These are phyloP conservation scores for Ophiostoma sp. DNA, from an alignment of 2,329 filamentous ascomycete species.

Conservation along the genomic window DNA sequence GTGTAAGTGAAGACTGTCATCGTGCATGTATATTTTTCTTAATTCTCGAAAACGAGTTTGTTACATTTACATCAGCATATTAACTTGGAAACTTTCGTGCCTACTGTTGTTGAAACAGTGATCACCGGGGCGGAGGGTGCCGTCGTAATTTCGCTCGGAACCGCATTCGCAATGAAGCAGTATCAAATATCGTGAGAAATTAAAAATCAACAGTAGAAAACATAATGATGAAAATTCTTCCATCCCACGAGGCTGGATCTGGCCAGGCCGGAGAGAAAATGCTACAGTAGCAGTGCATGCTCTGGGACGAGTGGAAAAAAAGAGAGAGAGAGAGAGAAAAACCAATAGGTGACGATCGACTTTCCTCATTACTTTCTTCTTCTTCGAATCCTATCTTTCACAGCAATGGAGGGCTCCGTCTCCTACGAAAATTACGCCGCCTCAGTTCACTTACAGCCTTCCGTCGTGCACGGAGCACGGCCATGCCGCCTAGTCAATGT, in stretches of 20 bases:
- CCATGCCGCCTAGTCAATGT: neutral
- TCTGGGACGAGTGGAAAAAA: neutral
- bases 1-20: neutral
- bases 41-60: too few species aligned
- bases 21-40: neutral
- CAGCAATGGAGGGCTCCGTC: conserved; percentile 1
- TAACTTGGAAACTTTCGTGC: too few species aligned
- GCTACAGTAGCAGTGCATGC: neutral
- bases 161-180: neutral
- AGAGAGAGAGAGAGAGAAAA: neutral
- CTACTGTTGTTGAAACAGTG: too few species aligned
- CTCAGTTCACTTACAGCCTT: neutral
- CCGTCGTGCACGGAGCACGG: neutral
- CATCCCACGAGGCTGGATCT: neutral
- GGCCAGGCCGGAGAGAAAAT: neutral
- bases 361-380: neutral
- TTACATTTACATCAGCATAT: too few species aligned
- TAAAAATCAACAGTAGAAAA: neutral
- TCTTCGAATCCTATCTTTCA: neutral
- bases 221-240: neutral
- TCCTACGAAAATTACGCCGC: neutral
- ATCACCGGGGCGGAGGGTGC: neutral
- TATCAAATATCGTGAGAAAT: neutral
- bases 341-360: too few species aligned
- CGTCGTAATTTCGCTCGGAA: neutral